Evolutionary conservation across 768 basidiomycete genomes (phyloP), one percentile per base, ranked within the genome.

Genomic region (Tylopilus balloui): DNA sequence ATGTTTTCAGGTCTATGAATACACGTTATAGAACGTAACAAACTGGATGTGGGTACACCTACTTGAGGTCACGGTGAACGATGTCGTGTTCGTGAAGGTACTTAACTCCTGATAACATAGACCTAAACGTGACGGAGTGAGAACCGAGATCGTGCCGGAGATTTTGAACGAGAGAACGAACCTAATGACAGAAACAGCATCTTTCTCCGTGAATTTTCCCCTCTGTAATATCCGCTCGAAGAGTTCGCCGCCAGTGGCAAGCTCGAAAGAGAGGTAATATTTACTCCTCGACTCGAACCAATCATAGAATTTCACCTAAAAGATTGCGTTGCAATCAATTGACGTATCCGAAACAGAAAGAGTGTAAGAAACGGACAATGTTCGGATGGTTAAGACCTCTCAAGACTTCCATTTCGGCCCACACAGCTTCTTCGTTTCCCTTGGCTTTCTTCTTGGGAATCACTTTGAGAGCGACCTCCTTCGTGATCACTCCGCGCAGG

Each of bases 21-120:
- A 14, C 12, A 35, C 15, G 34, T 43, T 20, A 52, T 34, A 12
- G 11, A 39, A 31, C 12, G 28, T 25, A 20, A 42, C 35, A n/a
- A 25, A 12, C 4, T 42, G 21, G 28, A 13, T 12, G 3, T 14
- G 1, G 21, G 47, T 11, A 66, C 75, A 21, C 62, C 19, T 47
- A 90, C 88, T 97, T 98, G 53, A 99, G 79, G 63, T 99, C 95
- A 4, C 96, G 82, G 63, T 99, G 96, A 15, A 98, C 96, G 55
- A 99, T 92, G 51, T 89, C 86, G 60, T 97, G 82, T 2, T 85
- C 76, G 60, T 99, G 96, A 5, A 98, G 79, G 62, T 97, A 98
- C 54, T 78, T 76, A 10, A 96, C 88, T 11, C 88, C 95, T 0
- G 80, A 78, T n/a, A 95, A 70, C 11, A 92, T 78, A 1, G 91